Evolutionary conservation across 331 rosid species (phyloP), one percentile per base, ranked within the genome.

Genomic region (Cydonia oblonga): DNA sequence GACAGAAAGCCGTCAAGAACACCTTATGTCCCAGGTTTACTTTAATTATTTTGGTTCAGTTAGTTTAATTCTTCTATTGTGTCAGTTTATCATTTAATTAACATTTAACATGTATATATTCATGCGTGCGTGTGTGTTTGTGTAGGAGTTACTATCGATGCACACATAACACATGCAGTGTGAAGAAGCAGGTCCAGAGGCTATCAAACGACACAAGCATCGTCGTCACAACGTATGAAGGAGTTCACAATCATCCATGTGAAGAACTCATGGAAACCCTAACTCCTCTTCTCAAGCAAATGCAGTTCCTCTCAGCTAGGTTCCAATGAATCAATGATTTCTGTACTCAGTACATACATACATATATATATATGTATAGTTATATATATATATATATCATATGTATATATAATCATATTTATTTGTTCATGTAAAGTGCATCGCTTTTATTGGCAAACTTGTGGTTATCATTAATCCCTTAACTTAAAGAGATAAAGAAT

Each of bases 131-230:
- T 40, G 5, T 11, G 46, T 40, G 46, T 40, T 3, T 56, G 24
- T 23, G 14, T 61, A 93, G 98, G 86, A 93, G 98, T 85, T 93
- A 93, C 87, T 91, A 93, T 73, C 87, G 96, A 0, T 93, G 98
- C 84, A 93, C 97, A 0, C 96, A 93, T 75, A 97, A 89, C 86
- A 93, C 98, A 33, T 93, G 98, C 86, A 93, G 78, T 20, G 98
- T 93, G 77, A 93, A 93, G 87, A 93, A 93, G 81, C 98, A 93
- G 64, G 92, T 93, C 76, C 98, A 93, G 65, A 88, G 98, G 96
- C 86, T 89, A 22, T 87, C 97, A 0, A 89, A 87, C 62, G 96
- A 93, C 75, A 83, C 97, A 3, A 81, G 96, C 83, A 84, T 89
- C 15, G 98, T 93, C 75, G 93, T 93, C 85, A 93, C 98, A 10